These are phyloP conservation scores for Phalaenopsis equestris DNA, from an alignment of 106 monocot genomes.

Conservation along the genomic window DNA sequence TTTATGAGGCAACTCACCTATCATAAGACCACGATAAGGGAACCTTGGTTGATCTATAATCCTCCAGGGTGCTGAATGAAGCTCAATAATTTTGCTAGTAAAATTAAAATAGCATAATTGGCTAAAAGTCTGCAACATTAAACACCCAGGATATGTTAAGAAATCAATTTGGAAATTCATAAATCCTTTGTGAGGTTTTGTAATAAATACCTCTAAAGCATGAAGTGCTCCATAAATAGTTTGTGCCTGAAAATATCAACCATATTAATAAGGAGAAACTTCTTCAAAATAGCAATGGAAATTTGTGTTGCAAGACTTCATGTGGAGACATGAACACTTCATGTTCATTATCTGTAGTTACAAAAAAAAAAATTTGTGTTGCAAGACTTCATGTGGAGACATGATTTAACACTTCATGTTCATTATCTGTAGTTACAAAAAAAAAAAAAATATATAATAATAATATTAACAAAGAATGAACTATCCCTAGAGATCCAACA, in stretches of 20 bases:
- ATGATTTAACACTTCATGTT: background rate
- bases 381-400: background rate
- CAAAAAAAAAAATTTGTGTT: no score
- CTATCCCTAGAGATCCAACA: background rate
- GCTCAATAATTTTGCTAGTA: conserved; percentile 35
- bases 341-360: background rate
- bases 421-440: background rate
- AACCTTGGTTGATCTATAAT: conserved; percentile 77
- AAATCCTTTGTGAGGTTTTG: background rate
- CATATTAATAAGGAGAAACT: conserved; percentile 4
- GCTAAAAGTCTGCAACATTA: conserved; percentile 74
- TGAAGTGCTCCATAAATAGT: conserved; percentile 95
- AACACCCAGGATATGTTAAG: background rate
- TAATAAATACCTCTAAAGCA: conserved; percentile 69
- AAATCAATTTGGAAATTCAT: background rate
- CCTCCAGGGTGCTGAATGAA: conserved; percentile 61
- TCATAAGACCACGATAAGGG: conserved; percentile 79
- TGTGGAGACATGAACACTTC: background rate
- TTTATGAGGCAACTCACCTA: conserved; percentile 46
- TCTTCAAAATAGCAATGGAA: background rate
- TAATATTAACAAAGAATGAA: background rate
- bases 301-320: no score
- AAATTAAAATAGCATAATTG: conserved; percentile 79
- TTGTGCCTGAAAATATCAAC: conserved; percentile 51
- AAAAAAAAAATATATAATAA: background rate